Evolutionary conservation across 2,329 filamentous ascomycete species (phyloP), one percentile per base, ranked within the genome.

Genomic region (Tothia fuscella): DNA sequence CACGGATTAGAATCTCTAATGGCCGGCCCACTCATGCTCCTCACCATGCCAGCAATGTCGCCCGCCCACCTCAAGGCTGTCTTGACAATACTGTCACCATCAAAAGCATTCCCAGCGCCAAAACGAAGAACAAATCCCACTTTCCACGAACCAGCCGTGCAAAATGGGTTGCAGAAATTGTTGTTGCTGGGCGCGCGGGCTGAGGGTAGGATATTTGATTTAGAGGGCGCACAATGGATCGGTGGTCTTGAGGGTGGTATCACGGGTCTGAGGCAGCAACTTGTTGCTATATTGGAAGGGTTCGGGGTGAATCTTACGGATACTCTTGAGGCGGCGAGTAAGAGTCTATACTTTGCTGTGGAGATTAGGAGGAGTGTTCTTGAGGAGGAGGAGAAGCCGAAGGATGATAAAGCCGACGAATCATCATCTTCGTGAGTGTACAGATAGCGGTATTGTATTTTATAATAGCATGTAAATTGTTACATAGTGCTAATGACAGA

Each of bases 301-400:
- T 76, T 85, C 47, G 87, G 88, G 30, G 74, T 85, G 43, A 78
- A 80, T 45, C 62, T 98, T 42, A 83, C 87, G 19, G 78, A 65
- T 48, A 74, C 79, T n/a, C 65, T 98, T 52, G 86, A 94, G 59
- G 78, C 82, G 42, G 77, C 83, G 37, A 72, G 80, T 46, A 85
- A 80, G 70, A 88, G 75, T 56, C 58, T 98, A 51, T 96, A 89
- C 71, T 71, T 94, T 47, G 85, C 89, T 10, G 67, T 98, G 53
- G 89, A 96, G 68, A 77, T 83, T 37, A 71, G 89, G 58, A 78
- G 79, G 62, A 76, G 69, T 37, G 81, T 89, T 64, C 61, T 98
- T 59, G 86, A 95, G 55, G 82, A 88, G 51, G 80, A 84, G 50
- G 58, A 58, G 47, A 66, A 67, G 16, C 36, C 36, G 10, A 40